Evolutionary conservation across 139 green algal species (phyloP).

Genomic region (Asterochloris sp.): DNA sequence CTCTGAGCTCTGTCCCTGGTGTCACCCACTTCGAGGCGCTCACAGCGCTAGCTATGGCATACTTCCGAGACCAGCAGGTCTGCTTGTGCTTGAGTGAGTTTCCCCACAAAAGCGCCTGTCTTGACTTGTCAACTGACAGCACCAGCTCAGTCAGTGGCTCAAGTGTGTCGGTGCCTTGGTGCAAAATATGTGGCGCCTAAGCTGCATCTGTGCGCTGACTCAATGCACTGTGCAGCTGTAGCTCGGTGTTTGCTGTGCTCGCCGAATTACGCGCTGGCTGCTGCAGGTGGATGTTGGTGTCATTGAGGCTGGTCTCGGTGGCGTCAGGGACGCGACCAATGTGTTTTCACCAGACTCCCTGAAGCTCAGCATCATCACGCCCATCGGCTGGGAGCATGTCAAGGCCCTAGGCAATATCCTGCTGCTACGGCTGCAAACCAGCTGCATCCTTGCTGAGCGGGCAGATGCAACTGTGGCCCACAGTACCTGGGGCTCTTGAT

Average conservation of each 20-base stretch:
- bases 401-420: slow-evolving; percentile 38
- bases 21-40: slow-evolving; percentile 84
- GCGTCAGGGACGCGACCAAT: slow-evolving; percentile 80
- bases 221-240: neutral
- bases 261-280: neutral
- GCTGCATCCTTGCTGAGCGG: no score
- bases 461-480: no score
- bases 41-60: slow-evolving; percentile 69
- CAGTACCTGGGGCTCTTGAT: neutral
- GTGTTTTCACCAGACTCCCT: slow-evolving; percentile 52
- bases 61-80: slow-evolving; percentile 60
- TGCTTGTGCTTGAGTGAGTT: neutral
- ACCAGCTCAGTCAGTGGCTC: neutral
- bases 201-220: neutral
- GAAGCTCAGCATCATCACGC: slow-evolving; percentile 42
- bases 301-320: slow-evolving; percentile 82
- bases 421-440: neutral
- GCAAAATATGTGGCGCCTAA: neutral
- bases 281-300: slow-evolving; percentile 67
- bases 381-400: slow-evolving; percentile 62
- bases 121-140: neutral
- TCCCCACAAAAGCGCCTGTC: neutral
- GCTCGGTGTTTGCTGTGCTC: neutral
- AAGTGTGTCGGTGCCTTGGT: neutral
- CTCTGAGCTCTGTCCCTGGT: slow-evolving; percentile 8